phyloP scores from a whole-genome alignment of 208 protist genomes.

The Chromosphaera perkinsii region DNA sequence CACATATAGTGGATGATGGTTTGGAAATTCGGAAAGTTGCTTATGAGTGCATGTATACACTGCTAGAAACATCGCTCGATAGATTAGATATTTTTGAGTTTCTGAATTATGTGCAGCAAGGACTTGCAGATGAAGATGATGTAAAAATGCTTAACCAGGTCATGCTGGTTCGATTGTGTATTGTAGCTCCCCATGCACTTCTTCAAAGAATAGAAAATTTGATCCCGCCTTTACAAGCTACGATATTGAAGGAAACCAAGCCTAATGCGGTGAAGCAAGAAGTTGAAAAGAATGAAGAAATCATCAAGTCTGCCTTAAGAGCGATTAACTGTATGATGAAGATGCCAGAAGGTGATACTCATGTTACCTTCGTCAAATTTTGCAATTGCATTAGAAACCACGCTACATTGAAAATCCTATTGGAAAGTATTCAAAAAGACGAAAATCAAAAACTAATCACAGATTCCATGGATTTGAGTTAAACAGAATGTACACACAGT shows the following conservation, averaged over 20 bases:
- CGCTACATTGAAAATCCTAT: too few species aligned
- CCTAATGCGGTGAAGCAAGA: slow-evolving; percentile 57
- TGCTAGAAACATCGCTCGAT: slow-evolving; percentile 62
- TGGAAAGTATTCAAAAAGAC: too few species aligned
- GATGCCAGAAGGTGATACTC: slow-evolving; percentile 11
- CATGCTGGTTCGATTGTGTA: slow-evolving; percentile 46
- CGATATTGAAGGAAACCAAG: slow-evolving; percentile 45
- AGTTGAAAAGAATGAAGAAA: slow-evolving; percentile 59
- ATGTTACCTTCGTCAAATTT: too few species aligned
- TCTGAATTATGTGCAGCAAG: slow-evolving; percentile 48
- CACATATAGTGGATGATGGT: slow-evolving; percentile 78
- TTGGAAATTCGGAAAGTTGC: slow-evolving; percentile 79
- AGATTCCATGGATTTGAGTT: too few species aligned
- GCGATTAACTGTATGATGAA: slow-evolving; percentile 9
- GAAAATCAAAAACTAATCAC: too few species aligned
- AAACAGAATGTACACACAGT: too few species aligned
- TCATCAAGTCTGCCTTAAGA: slow-evolving; percentile 49
- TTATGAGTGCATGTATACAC: slow-evolving; percentile 80
- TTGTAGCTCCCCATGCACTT: slow-evolving; percentile 16
- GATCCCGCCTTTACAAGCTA: slow-evolving; percentile 43
- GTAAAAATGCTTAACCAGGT: slow-evolving; percentile 62
- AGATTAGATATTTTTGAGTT: slow-evolving; percentile 47
- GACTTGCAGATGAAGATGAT: slow-evolving; percentile 59
- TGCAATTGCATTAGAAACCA: too few species aligned
- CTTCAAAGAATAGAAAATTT: slow-evolving; percentile 30